Evolutionary conservation across 139 green algal genomes (phyloP).

Genomic region (Pycnococcus provasolii): DNA sequence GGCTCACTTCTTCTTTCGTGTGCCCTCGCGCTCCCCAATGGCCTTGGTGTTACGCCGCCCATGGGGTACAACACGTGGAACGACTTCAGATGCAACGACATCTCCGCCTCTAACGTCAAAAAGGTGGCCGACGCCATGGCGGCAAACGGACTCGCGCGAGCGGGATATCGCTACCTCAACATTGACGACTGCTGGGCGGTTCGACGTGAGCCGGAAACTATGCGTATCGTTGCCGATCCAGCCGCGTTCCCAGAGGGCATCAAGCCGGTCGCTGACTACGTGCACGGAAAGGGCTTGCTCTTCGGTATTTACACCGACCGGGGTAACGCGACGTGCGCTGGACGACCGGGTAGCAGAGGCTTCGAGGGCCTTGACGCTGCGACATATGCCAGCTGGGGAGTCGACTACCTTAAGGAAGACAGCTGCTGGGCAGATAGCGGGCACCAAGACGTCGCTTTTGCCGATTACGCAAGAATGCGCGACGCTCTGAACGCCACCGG

Average conservation of each 20-base stretch:
- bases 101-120: background rate
- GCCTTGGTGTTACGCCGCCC: constrained; percentile 23
- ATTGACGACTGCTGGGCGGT: constrained; percentile 21
- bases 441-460: constrained; percentile 10
- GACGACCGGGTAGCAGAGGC: constrained; percentile 3
- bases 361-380: constrained; percentile 10
- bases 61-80: constrained; percentile 45
- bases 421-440: constrained; percentile 9
- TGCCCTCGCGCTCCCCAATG: constrained; percentile 23
- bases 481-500: constrained; percentile 53
- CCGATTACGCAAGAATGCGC: constrained; percentile 47
- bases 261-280: constrained; percentile 29
- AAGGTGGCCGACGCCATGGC: background rate
- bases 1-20: too few relatives aligned
- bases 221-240: constrained; percentile 19
- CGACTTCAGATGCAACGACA: constrained; percentile 22
- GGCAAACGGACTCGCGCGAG: background rate
- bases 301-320: constrained; percentile 30
- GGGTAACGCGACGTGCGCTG: constrained; percentile 11
- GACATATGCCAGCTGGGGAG: constrained; percentile 12
- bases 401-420: constrained; percentile 28
- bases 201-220: background rate
- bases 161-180: constrained; percentile 21
- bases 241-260: constrained; percentile 22
- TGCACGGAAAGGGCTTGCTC: constrained; percentile 30